Evolutionary conservation across 2,329 filamentous ascomycete genomes (phyloP).

Genomic region (Endocalyx cinctus): DNA sequence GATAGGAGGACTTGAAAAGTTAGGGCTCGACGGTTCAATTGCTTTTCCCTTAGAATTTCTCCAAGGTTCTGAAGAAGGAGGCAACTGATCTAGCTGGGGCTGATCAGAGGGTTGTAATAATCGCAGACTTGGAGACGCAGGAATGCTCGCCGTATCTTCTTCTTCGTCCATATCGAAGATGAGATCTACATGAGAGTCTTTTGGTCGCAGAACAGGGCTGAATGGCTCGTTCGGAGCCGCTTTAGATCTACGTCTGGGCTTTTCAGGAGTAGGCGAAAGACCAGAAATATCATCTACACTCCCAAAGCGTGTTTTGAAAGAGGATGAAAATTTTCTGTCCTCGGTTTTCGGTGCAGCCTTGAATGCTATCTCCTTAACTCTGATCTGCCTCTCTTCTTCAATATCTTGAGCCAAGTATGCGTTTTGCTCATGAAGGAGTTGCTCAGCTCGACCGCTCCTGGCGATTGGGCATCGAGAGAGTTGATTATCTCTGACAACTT

Average conservation of each 20-base stretch:
- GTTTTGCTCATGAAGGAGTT: slow-evolving; percentile 59
- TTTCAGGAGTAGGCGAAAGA: slow-evolving; percentile 38
- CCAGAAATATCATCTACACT: slow-evolving; percentile 59
- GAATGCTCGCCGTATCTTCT: slow-evolving; percentile 30
- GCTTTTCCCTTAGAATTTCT: slow-evolving; percentile 34
- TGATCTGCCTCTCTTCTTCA: slow-evolving; percentile 62
- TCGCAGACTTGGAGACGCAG: slow-evolving; percentile 23
- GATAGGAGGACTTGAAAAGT: slow-evolving; percentile 9
- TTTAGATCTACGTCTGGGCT: slow-evolving; percentile 42
- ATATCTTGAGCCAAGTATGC: slow-evolving; percentile 61
- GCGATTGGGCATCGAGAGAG: slow-evolving; percentile 71
- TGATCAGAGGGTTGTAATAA: slow-evolving; percentile 9
- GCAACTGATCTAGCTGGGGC: slow-evolving; percentile 25
- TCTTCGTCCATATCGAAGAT: slow-evolving; percentile 96
- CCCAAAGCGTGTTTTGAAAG: slow-evolving; percentile 55
- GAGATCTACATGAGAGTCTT: slow-evolving; percentile 66
- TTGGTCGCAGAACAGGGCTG: slow-evolving; percentile 65
- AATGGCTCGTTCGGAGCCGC: slow-evolving; percentile 48
- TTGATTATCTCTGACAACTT: slow-evolving; percentile 77
- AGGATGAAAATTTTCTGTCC: slow-evolving; percentile 57
- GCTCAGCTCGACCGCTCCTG: slow-evolving; percentile 68
- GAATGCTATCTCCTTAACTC: slow-evolving; percentile 73
- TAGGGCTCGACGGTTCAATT: slow-evolving; percentile 12
- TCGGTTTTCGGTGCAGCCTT: slow-evolving; percentile 59
- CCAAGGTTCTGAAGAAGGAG: slow-evolving; percentile 31